Evolutionary conservation across 805 yeast species (phyloP).

Genomic region (Kuraishia floccosa): DNA sequence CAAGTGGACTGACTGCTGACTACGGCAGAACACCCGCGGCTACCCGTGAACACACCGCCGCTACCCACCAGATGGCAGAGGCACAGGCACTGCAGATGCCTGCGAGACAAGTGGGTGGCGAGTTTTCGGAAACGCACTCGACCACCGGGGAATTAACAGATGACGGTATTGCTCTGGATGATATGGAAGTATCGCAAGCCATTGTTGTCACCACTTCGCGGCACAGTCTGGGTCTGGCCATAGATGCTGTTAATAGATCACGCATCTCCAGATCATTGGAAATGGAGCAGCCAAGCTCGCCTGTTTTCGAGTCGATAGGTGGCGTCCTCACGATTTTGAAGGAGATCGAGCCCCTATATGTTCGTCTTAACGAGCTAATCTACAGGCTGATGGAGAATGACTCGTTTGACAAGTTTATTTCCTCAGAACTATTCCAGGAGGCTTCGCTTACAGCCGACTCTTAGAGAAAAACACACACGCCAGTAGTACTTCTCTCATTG

Average conservation of each 20-base stretch:
- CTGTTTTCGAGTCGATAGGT: conserved; percentile 19
- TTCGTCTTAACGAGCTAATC: conserved; percentile 36
- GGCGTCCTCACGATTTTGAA: conserved; percentile 24
- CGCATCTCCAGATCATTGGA: too few relatives aligned
- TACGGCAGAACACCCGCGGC: not conserved
- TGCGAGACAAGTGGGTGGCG: not conserved
- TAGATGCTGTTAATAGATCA: too few relatives aligned
- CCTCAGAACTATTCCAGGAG: conserved; percentile 24
- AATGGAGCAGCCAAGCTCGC: conserved; percentile 13
- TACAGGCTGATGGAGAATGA: conserved; percentile 58
- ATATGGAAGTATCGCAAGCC: too few relatives aligned
- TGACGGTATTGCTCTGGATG: not conserved
- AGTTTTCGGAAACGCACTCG: not conserved
- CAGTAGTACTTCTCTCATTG: too few relatives aligned
- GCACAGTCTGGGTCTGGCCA: too few relatives aligned
- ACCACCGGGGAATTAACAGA: not conserved
- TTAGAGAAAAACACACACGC: too few relatives aligned
- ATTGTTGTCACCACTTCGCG: too few relatives aligned
- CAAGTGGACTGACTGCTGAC: not conserved
- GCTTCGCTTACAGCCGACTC: conserved; percentile 9
- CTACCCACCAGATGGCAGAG: too few relatives aligned
- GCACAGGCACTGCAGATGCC: too few relatives aligned
- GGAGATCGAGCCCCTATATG: conserved; percentile 29
- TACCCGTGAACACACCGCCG: not conserved
- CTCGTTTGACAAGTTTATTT: conserved; percentile 60